Base-by-base conservation (phyloP, 2,329 filamentous ascomycete genomes). In the Drechmeria coniospora region DNA sequence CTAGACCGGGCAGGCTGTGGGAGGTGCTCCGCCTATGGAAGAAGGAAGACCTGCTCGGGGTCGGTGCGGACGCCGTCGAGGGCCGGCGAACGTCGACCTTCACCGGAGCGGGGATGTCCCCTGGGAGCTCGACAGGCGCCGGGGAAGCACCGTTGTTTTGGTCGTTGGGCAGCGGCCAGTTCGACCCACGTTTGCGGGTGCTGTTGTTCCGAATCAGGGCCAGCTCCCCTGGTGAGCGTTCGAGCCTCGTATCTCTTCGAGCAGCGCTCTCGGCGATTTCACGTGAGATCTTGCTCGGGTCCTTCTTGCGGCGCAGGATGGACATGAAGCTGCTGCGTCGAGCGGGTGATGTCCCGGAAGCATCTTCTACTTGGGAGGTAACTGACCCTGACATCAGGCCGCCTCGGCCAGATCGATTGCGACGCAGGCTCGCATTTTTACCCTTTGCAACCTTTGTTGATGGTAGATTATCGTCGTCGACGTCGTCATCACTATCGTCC, bases 241-340 rank as follows among this genome's bases (percentile, higher is more conserved):
- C 74, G 2, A 78, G 54, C 13, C 57, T 62, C 0, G 70, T 76
- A 36, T 79, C 74, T 28, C 65, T 59, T 8, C 74, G 58, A 2
- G 73, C 71, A 2, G 65, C 65, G 36, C 64, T 74, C 37, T 77
- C 73, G 9, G 50, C 44, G 8, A 54, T 42, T 14, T 64, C 63
- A 21, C 71, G 69, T 18, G 64, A 57, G 13, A 76, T 63, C 41
- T 59, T 53, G 31, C 54, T 43, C 15, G 55, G 41, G 35, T 67
- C 61, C 23, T 53, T 58, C 46, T 73, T 79, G 30, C 78, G 72
- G 21, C 73, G 68, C n/a, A 83, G 51, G 4, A 68, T 68, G 2
- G 61, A 61, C 50, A 73, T 62, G 33, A 75, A 51, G 35, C 66
- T 69, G 31, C 53, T 62, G 26, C 59, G 54, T 18, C 57, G 53